phyloP scores from a whole-genome alignment of 495 filamentous ascomycete species.

The Cryomyces antarcticus region DNA sequence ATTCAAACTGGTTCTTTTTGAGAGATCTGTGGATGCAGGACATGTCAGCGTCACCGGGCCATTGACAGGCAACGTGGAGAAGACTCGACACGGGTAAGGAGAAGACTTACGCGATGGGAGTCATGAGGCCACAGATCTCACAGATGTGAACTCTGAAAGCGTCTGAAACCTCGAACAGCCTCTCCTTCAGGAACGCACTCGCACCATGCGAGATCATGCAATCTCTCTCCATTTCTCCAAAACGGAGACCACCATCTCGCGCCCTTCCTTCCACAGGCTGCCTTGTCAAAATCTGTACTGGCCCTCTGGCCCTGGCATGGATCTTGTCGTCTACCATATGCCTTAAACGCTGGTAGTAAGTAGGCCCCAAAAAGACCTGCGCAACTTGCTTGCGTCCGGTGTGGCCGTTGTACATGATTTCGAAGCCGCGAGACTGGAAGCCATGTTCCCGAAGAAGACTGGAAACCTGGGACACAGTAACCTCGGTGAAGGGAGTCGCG shows the following conservation, averaged over 20 bases:
- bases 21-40: conserved; percentile 17
- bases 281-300: conserved; percentile 88
- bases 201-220: conserved; percentile 99
- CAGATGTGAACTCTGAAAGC: conserved; percentile 98
- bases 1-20: conserved; percentile 85
- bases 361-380: conserved; percentile 92
- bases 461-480: conserved; percentile 89
- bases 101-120: conserved; percentile 79
- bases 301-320: conserved; percentile 85
- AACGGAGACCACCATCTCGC: conserved; percentile 90
- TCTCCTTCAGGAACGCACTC: conserved; percentile 88
- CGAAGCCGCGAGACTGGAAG: conserved; percentile 91
- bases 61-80: background rate
- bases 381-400: conserved; percentile 81
- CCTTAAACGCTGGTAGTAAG: conserved; percentile 94
- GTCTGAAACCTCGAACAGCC: conserved; percentile 90
- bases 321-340: conserved; percentile 99
- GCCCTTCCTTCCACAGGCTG: conserved; percentile 98
- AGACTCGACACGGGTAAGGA: background rate
- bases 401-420: conserved; percentile 97
- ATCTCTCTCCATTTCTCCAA: conserved; percentile 99
- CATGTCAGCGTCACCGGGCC: too few relatives aligned
- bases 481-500: conserved; percentile 93
- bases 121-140: conserved; percentile 98
- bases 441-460: conserved; percentile 73